Evolutionary conservation across 441 rosid species (phyloP), one percentile per base, ranked within the genome.

Genomic region (Cnidoscolus chayamansa): DNA sequence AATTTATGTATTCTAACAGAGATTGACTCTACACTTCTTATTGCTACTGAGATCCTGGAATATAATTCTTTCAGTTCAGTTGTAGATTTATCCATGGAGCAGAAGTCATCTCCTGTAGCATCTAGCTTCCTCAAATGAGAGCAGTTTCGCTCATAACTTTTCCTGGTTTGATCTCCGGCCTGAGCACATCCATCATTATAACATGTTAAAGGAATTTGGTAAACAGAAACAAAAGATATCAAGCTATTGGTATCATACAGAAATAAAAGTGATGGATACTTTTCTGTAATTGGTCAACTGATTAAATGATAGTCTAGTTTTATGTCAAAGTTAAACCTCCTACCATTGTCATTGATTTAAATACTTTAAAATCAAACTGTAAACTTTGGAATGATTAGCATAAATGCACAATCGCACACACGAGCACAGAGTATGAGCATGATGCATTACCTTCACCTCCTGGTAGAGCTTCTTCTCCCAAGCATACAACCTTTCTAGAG

Each of bases 401-500:
- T 20, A 16, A 59, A 69, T 43, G 5, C 10, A 63, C 56, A 40
- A 25, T 25, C 25, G 25, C 25, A 25, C 25, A 25, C 25, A 25
- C 25, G 25, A 25, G 25, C 25, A 25, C 25, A 25, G 25, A 25
- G 25, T 25, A 25, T 25, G 25, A 25, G 25, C 25, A 25, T 47
- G 58, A 65, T 61, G 45, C 45, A 3, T 3, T 81, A 88, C 93
- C 88, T 84, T 85, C 61, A 88, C 90, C 68, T 88, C 89, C 74
- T 80, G 78, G 30, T 72, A 84, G 70, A 88, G 88, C 80, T 86
- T 88, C 81, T 81, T 88, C 75, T 88, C 93, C 93, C 89, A 88
- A 53, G 85, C 87, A 69, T 84, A 86, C 51, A 88, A 70, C 79
- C 83, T 80, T 57, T 77, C 88, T 9, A 88, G 68, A 48, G 93